Base-by-base conservation (phyloP, 2,329 filamentous ascomycete genomes). In the Talaromyces amestolkiae region DNA sequence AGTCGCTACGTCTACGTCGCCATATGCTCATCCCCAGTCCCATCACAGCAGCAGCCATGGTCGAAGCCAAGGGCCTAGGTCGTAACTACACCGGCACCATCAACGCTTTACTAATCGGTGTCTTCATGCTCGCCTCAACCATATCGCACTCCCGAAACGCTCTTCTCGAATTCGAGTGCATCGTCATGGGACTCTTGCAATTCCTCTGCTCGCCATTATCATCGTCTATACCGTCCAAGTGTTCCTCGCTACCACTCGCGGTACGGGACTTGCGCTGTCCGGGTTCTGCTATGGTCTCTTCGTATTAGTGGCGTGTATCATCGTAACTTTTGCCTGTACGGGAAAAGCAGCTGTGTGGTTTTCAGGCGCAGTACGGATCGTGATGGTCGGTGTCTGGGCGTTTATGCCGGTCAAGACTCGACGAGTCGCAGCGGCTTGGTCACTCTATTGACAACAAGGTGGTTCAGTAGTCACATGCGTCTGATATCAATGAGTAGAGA, bases 291-390 rank as follows among this genome's bases (percentile, higher is more conserved):
- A 67, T 64, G 67, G 70, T 2, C 0, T 69, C 1, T 70, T 68
- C 58, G 67, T n/a, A 0, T 39, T 70, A 22, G 64, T 71, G 17
- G 66, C 64, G 0, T 47, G 59, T 43, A 64, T 70, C 3, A 65
- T 70, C 13, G 68, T 63, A 10, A 63, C 65, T 0, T 70, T 69
- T 60, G 61, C 62, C 19, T 53, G 31, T 31, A 66, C 67, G 0
- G 0, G 51, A 1, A 67, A 65, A 1, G 68, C 41, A 1, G 63
- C 66, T 8, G 65, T 71, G 47, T 72, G 70, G 69, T 69, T 72
- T 45, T 70, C 56, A 24, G 71, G 70, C n/a, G 66, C 66, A 1
- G 15, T 69, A 27, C 72, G 67, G 68, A 66, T 70, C 60, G 49
- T 68, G 2, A 54, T 61, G 78, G 66, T 43, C 17, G 65, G 27